Conservation (phyloP, 2,329 filamentous ascomycete genomes). For the Alternaria conjuncta region DNA sequence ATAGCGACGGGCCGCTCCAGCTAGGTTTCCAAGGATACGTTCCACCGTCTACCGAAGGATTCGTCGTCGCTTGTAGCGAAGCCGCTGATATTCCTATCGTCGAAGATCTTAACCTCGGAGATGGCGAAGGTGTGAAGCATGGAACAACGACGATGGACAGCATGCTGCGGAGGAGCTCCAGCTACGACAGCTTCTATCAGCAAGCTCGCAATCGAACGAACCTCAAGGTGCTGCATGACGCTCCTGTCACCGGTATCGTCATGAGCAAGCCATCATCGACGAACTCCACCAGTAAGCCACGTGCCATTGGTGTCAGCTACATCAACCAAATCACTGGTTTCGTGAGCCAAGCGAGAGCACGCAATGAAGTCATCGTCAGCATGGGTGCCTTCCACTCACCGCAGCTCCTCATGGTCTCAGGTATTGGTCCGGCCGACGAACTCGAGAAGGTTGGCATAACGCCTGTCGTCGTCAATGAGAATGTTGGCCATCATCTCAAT, state of each 20-base stretch:
- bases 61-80: constrained; percentile 37
- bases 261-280: constrained; percentile 12
- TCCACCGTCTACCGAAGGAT: constrained; percentile 33
- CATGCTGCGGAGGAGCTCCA: constrained; percentile 30
- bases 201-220: constrained; percentile 38
- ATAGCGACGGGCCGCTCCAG: constrained; percentile 35
- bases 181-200: constrained; percentile 41
- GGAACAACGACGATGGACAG: constrained; percentile 34
- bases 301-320: constrained; percentile 36
- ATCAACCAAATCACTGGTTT: constrained; percentile 33
- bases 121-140: constrained; percentile 41
- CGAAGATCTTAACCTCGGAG: constrained; percentile 40
- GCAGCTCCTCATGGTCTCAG: constrained; percentile 50
- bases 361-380: constrained; percentile 36
- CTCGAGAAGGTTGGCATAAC: constrained; percentile 31
- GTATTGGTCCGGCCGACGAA: constrained; percentile 41
- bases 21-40: constrained; percentile 41
- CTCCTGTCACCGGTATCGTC: constrained; percentile 36
- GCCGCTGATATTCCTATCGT: constrained; percentile 41
- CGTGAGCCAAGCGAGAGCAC: constrained; percentile 35
- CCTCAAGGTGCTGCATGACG: constrained; percentile 33
- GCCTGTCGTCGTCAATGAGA: constrained; percentile 37
- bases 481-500: constrained; percentile 36
- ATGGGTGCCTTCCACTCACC: constrained; percentile 46
- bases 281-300: constrained; percentile 12